phyloP scores from a whole-genome alignment of 441 rosid species.

The Jatropha podagrica region DNA sequence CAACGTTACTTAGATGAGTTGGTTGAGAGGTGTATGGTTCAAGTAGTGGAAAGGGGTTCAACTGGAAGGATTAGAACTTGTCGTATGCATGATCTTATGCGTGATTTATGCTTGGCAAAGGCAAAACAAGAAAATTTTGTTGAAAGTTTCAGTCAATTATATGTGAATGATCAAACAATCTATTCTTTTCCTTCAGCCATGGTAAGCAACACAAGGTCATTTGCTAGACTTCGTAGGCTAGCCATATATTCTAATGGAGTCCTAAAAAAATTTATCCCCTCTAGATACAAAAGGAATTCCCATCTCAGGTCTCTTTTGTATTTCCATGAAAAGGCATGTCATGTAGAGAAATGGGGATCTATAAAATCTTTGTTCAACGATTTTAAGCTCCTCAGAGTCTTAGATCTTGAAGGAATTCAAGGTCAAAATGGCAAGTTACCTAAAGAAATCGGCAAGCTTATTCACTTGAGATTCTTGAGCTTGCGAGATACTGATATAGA shows the following conservation, averaged over 20 bases:
- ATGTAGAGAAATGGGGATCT: slow-evolving; percentile 20
- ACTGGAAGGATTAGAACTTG: slow-evolving; percentile 28
- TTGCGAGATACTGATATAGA: slow-evolving; percentile 27
- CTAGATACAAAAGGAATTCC: slow-evolving; percentile 22
- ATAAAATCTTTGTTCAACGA: slow-evolving; percentile 16
- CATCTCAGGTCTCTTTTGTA: slow-evolving; percentile 27
- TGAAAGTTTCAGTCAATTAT: slow-evolving; percentile 10
- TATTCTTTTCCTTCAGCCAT: background rate
- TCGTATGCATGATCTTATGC: slow-evolving; percentile 32
- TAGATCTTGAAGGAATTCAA: slow-evolving; percentile 24
- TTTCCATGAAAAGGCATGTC: slow-evolving; percentile 22
- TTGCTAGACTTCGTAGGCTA: slow-evolving; percentile 33
- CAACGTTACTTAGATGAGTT: slow-evolving; percentile 24
- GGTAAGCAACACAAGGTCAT: slow-evolving; percentile 19
- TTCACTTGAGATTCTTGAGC: slow-evolving; percentile 31
- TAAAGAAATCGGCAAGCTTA: slow-evolving; percentile 22
- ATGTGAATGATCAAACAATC: background rate
- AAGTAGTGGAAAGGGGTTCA: slow-evolving; percentile 23
- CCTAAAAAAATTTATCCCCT: slow-evolving; percentile 20
- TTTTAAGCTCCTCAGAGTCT: slow-evolving; percentile 21
- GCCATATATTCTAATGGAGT: slow-evolving; percentile 14
- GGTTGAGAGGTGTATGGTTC: slow-evolving; percentile 30
- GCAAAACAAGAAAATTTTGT: slow-evolving; percentile 29
- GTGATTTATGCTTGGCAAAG: slow-evolving; percentile 22
- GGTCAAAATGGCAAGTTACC: slow-evolving; percentile 20